These are phyloP conservation scores for Thalassiosira profunda DNA, from an alignment of 108 stramenopile genomes.

Conservation along the genomic window DNA sequence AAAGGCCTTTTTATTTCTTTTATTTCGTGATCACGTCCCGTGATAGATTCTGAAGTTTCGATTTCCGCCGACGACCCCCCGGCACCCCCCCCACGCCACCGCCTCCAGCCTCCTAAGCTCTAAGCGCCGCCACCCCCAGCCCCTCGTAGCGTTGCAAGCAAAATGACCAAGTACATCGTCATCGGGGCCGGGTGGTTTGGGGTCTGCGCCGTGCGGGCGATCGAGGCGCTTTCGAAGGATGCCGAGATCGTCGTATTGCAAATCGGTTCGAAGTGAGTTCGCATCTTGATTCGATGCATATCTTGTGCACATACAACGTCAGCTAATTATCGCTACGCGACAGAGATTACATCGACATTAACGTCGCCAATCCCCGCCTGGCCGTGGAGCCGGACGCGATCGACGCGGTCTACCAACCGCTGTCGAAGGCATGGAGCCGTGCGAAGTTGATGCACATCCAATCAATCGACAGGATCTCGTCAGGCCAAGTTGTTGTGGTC, in stretches of 20 bases:
- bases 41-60: too few relatives aligned
- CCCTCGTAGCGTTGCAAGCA: too few relatives aligned
- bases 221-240: neutral
- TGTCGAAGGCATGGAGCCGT: conserved; percentile 11
- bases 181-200: conserved; percentile 25
- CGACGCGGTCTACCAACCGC: conserved; percentile 17
- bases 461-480: neutral
- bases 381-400: conserved; percentile 11
- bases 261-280: conserved; percentile 24
- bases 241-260: conserved; percentile 4
- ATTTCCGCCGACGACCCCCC: too few relatives aligned
- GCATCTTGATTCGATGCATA: too few relatives aligned
- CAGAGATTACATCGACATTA: conserved; percentile 17
- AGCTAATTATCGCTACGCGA: neutral
- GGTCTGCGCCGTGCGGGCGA: conserved; percentile 13
- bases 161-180: conserved; percentile 20
- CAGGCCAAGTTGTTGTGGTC: conserved; percentile 6
- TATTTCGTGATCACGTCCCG: too few relatives aligned
- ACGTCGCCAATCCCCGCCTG: conserved; percentile 11
- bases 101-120: too few relatives aligned
- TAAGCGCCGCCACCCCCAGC: too few relatives aligned
- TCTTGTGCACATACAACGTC: too few relatives aligned
- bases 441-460: conserved; percentile 7
- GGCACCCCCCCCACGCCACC: too few relatives aligned
- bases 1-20: too few relatives aligned